These are phyloP conservation scores for Tetrahymena borealis DNA, from an alignment of 73 alveolate species.

Conservation along the genomic window DNA sequence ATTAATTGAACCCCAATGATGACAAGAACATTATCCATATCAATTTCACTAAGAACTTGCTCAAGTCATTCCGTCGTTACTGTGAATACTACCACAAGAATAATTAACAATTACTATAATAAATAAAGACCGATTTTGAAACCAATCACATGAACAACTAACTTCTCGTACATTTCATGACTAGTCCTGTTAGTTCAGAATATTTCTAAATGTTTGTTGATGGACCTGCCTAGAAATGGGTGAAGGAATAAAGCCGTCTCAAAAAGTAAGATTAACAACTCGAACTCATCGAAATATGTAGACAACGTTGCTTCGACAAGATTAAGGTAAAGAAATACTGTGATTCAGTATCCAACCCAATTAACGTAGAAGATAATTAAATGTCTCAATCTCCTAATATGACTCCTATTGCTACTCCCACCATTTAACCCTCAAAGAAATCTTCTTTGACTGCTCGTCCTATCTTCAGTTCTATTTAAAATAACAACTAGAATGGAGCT, in stretches of 20 bases:
- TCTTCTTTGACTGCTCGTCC: slow-evolving; percentile 1
- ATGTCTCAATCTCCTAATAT: background rate
- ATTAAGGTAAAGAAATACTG: background rate
- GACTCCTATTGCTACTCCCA: background rate
- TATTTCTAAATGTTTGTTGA: background rate
- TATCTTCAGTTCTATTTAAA: background rate
- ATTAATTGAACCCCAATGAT: background rate
- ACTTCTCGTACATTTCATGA: background rate
- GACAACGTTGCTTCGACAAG: background rate
- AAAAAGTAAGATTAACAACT: background rate
- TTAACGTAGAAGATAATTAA: background rate
- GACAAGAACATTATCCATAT: background rate
- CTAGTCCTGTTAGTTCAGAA: background rate
- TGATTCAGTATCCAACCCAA: background rate
- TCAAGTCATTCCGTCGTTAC: slow-evolving; percentile 1
- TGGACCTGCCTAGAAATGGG: background rate
- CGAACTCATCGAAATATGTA: background rate
- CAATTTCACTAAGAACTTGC: background rate
- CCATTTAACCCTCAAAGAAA: background rate
- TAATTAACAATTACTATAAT: background rate
- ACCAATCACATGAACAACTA: background rate
- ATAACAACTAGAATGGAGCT: background rate
- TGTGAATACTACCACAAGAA: background rate
- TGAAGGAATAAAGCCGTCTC: background rate
- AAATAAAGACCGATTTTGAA: background rate